Evolutionary conservation across 2,329 filamentous ascomycete genomes (phyloP).

Genomic region (Talaromyces rugulosus): DNA sequence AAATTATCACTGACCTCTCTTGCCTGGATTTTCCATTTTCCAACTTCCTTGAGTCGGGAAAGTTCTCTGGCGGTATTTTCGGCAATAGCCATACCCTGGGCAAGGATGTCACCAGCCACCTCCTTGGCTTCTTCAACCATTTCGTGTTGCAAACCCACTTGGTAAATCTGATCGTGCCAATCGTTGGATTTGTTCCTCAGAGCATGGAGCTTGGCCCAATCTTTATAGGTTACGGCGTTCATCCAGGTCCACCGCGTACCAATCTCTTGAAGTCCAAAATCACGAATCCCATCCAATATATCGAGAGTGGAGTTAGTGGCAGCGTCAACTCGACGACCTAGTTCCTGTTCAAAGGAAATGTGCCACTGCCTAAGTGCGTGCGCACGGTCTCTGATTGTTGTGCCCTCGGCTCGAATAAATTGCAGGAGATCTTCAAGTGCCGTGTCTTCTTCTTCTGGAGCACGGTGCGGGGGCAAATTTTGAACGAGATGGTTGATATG

Average conservation of each 20-base stretch:
- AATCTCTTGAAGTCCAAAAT: conserved; percentile 82
- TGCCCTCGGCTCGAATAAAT: conserved; percentile 63
- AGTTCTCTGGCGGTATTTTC: conserved; percentile 77
- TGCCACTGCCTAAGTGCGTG: conserved; percentile 75
- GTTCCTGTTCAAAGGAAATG: conserved; percentile 64
- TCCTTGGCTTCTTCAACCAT: conserved; percentile 65
- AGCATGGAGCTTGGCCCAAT: conserved; percentile 93
- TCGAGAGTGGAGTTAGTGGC: conserved; percentile 77
- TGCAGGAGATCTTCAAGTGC: conserved; percentile 50
- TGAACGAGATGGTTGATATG: conserved; percentile 57
- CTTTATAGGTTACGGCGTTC: conserved; percentile 91
- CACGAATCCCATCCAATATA: conserved; percentile 76
- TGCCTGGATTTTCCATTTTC: conserved; percentile 75
- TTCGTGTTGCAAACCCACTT: conserved; percentile 69
- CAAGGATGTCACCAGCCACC: conserved; percentile 66
- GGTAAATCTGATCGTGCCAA: conserved; percentile 79
- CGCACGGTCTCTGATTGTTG: conserved; percentile 71
- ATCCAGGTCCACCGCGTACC: conserved; percentile 94
- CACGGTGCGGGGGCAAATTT: conserved; percentile 56
- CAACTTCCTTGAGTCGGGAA: conserved; percentile 73
- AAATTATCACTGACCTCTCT: conserved; percentile 76
- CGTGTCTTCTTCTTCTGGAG: conserved; percentile 48
- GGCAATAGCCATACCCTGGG: conserved; percentile 74
- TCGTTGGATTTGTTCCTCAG: conserved; percentile 77
- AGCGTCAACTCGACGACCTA: conserved; percentile 63